Base-by-base conservation (phyloP, 441 rosid genomes). In the Breynia disticha region DNA sequence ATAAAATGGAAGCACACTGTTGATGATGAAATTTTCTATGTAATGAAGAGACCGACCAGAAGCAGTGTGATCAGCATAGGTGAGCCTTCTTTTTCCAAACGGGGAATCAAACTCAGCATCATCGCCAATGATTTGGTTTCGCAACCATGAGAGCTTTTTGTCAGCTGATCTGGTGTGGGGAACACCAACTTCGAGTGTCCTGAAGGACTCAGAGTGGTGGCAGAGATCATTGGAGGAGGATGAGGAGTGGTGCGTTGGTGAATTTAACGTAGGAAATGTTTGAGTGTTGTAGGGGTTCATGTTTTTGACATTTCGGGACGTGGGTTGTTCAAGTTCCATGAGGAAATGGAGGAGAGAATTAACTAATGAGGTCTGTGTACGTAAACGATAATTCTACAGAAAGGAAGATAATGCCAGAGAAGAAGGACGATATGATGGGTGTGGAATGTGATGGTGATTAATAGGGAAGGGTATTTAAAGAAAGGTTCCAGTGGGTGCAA, bases 21-120 rank as follows among this genome's bases (percentile, higher is more conserved):
- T 55, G 65, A 51, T 9, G 62, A 80, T 73, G 46, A 71, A 80
- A 39, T 72, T 66, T 65, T 83, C 90, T 10, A 79, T 57, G 16
- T 74, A 80, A 16, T 16, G 79, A 60, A 83, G 67, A 38, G 75
- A 75, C 5, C 81, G 67, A 16, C 76, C 83, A 0, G 87, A 74
- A 48, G 90, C 84, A 1, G 81, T 76, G 45, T 76, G 79, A 62
- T 83, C 90, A 0, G 82, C 87, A 13, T 78, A 80, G 0, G 75
- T 72, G 18, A 83, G 63, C 50, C 56, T 46, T 35, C 81, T 51
- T 56, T 28, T 73, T 5, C 84, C 90, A 8, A 83, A 78, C 0
- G 82, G 82, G 0, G 84, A 65, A 42, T 66, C 66, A n/a, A 78
- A 76, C 41, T 72, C 73, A 0, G 58, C 55, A 4, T 67, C 71